Evolutionary conservation across 129 eudicot species (phyloP), one percentile per base, ranked within the genome.

Genomic region (Rutidosis leptorrhynchoides): DNA sequence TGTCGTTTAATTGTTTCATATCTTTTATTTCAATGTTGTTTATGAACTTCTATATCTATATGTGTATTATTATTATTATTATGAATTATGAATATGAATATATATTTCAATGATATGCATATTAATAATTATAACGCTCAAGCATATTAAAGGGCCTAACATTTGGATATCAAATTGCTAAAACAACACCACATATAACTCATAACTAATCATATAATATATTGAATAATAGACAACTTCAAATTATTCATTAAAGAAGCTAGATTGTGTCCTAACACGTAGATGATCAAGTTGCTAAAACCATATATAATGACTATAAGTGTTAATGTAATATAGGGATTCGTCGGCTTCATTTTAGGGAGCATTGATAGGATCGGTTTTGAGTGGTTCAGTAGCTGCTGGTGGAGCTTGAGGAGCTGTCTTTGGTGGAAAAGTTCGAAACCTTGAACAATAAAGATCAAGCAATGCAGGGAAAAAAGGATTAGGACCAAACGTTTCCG

Each of bases 381-480:
- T 58, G 12, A 32, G 42, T 32, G 54, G 68, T 58, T 74, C 73
- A 7, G 16, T 28, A 26, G 23, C 55, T 19, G 0, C 48, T 24
- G 58, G 3, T 27, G 20, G 5, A 40, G 35, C 8, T 19, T 46
- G 45, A 23, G 56, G 37, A 24, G 58, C 59, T 24, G 21, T 58
- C 11, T 17, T 19, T 10, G 65, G 45, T 1, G 25, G 58, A 15
- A 70, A 69, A n/a, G 3, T 17, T 37, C 10, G 57, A 51, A 63
- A 72, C 37, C 32, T 35, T 3, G 82, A 72, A 55, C 83, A 79
- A 56, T 67, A 68, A 19, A 23, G 23, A 3, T 61, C 46, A 28
- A 79, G 75, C 48, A 67, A 0, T 16, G 51, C 61, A 43, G 79
- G 79, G 37, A 60, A 68, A 30, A 68, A 73, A 3, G 76, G 79